Base-by-base conservation (phyloP, 1,284 basidiomycete species). In the Rhodotorula sp. region DNA sequence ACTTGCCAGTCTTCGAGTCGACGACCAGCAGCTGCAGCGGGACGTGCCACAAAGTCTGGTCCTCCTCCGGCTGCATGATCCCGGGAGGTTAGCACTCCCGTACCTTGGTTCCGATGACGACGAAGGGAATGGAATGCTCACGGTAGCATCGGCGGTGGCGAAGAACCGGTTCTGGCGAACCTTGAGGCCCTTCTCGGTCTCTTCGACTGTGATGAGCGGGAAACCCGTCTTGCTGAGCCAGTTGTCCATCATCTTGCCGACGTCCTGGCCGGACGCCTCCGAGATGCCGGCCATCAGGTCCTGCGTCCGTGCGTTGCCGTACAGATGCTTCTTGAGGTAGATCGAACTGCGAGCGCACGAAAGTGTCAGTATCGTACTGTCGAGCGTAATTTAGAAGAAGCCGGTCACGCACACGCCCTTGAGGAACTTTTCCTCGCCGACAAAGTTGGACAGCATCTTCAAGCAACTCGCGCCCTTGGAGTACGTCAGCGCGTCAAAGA, bases 241-340 rank as follows among this genome's bases (percentile, higher is more conserved):
- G 80, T 91, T 90, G 73, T 91, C 87, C 92, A 98, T 96, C 78
- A 98, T 86, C 68, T 86, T 85, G 20, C 89, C 85, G 60, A 97
- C 87, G 77, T 97, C 89, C 51, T 89, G 80, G 23, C 89, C 90
- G 56, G 90, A 91, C 3, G 93, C 88, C 78, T 88, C 86, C 67
- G 87, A 85, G 75, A 98, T 92, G 31, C 92, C 94, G 64, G 89
- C 85, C 93, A 94, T 98, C 3, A 99, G 86, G 79, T 98, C 92
- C 70, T 87, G 87, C 21, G 93, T 95, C 67, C 90, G 88, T 61
- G 89, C 91, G 82, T 93, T 97, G 51, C 86, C 88, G 82, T 91
- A 97, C 20, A 89, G 81, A 79, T 90, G 88, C 78, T 90, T 78
- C 85, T 96, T 96, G 78, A 98, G 88, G 84, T 99, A 97, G 70